Evolutionary conservation across 768 basidiomycete species (phyloP).

Genomic region (Leccinum obscurum): DNA sequence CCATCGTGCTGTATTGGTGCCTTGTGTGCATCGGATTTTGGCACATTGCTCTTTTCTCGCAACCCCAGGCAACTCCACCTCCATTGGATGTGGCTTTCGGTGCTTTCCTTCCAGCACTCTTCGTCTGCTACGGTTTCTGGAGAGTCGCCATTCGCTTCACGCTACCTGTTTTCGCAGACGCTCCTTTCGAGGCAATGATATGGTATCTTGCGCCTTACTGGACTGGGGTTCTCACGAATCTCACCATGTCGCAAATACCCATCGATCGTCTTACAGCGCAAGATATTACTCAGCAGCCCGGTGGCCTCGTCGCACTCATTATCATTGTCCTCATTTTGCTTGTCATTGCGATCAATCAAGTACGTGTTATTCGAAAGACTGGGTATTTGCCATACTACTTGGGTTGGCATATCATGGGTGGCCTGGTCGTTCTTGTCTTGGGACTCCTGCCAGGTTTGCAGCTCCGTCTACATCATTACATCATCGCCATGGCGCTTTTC

Average conservation of each 20-base stretch:
- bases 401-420: constrained; percentile 71
- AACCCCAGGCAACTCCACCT: constrained; percentile 67
- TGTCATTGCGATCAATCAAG: constrained; percentile 67
- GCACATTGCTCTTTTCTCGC: constrained; percentile 80
- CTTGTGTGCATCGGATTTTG: constrained; percentile 84
- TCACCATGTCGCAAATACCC: constrained; percentile 70
- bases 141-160: constrained; percentile 72
- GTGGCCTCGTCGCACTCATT: constrained; percentile 66
- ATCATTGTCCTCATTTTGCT: constrained; percentile 65
- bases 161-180: constrained; percentile 63
- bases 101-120: constrained; percentile 75
- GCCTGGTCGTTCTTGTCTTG: constrained; percentile 63
- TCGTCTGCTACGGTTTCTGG: constrained; percentile 81
- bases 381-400: constrained; percentile 81
- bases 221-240: constrained; percentile 74
- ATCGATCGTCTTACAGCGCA: constrained; percentile 72
- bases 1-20: constrained; percentile 71
- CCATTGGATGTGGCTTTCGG: constrained; percentile 70
- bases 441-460: constrained; percentile 67
- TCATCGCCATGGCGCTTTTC: constrained; percentile 70
- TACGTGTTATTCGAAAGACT: constrained; percentile 80
- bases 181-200: constrained; percentile 70
- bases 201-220: constrained; percentile 79
- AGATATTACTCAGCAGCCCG: constrained; percentile 64
- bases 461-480: constrained; percentile 81